Conservation (phyloP, 768 basidiomycete species). For the Mycena latifolia region DNA sequence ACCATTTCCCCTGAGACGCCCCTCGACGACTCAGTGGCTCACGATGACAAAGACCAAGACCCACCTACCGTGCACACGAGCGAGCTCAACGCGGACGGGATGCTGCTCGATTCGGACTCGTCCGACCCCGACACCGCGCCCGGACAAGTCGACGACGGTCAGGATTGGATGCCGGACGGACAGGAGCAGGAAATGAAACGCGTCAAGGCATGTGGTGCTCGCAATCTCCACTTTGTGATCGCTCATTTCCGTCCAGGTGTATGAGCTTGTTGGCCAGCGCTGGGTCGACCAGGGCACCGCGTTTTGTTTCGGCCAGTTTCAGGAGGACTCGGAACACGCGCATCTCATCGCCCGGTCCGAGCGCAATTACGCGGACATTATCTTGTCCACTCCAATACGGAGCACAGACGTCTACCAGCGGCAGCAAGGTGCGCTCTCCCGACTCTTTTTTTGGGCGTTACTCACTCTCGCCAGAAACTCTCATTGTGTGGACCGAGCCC, state of each 20-base stretch:
- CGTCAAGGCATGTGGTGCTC: conserved; percentile 74
- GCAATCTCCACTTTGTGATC: conserved; percentile 36
- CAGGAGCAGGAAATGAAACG: conserved; percentile 82
- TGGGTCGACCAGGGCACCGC: conserved; percentile 99
- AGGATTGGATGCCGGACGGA: conserved; percentile 72
- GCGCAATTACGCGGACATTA: conserved; percentile 74
- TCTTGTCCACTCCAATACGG: conserved; percentile 85
- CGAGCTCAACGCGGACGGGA: conserved; percentile 53
- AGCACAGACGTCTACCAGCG: conserved; percentile 88
- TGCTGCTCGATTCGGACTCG: conserved; percentile 59
- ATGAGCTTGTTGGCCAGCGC: conserved; percentile 89
- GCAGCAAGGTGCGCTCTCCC: conserved; percentile 76
- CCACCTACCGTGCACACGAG: conserved; percentile 48
- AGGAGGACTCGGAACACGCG: conserved; percentile 81
- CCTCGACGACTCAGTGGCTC: conserved; percentile 30
- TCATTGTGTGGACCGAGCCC: conserved; percentile 99
- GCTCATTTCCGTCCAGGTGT: conserved; percentile 72
- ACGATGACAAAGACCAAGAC: conserved; percentile 54
- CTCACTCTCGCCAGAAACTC: conserved; percentile 73
- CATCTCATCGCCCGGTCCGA: conserved; percentile 89
- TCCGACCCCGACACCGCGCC: conserved; percentile 52
- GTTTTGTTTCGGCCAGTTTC: conserved; percentile 92
- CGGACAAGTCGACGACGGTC: conserved; percentile 64
- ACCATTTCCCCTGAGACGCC: conserved; percentile 22
- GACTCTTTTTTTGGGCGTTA: conserved; percentile 26